These are phyloP conservation scores for Ormosia semicastrata DNA, from an alignment of 306 rosid genomes.

Conservation along the genomic window DNA sequence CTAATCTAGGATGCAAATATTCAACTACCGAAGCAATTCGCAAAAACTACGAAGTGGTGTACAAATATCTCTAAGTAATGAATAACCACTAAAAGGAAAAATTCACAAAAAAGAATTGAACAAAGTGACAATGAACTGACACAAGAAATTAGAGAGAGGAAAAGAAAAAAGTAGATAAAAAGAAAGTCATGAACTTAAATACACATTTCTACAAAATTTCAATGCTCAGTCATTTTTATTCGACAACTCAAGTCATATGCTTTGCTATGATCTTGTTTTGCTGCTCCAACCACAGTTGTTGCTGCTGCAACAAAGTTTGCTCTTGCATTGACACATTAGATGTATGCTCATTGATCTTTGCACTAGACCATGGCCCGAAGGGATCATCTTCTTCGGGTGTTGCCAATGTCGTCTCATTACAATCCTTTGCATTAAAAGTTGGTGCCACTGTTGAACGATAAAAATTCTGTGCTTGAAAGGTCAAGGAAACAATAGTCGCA, in stretches of 20 bases:
- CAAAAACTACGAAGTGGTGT: no score
- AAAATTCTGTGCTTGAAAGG: not conserved
- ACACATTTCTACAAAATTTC: slow-evolving; percentile 9
- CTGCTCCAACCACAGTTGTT: slow-evolving; percentile 68
- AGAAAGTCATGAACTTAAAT: not conserved
- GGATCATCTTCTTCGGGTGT: slow-evolving; percentile 43
- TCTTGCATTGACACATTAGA: slow-evolving; percentile 35
- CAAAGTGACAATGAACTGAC: no score
- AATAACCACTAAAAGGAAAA: no score
- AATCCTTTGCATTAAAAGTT: slow-evolving; percentile 19
- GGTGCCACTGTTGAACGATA: slow-evolving; percentile 24
- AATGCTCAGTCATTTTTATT: not conserved
- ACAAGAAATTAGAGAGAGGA: no score
- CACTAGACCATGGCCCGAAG: slow-evolving; percentile 44
- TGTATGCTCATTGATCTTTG: not conserved
- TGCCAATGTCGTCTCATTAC: not conserved
- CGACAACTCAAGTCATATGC: slow-evolving; percentile 29
- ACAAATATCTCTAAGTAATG: no score
- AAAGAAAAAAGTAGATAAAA: no score
- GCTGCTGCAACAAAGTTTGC: slow-evolving; percentile 41
- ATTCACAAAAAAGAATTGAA: no score
- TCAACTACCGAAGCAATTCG: no score
- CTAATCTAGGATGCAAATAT: no score
- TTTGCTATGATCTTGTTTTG: slow-evolving; percentile 80
- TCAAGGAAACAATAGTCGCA: not conserved